Evolutionary conservation across 495 filamentous ascomycete species (phyloP), one percentile per base, ranked within the genome.

Genomic region (Hyaloscypha finlandica): DNA sequence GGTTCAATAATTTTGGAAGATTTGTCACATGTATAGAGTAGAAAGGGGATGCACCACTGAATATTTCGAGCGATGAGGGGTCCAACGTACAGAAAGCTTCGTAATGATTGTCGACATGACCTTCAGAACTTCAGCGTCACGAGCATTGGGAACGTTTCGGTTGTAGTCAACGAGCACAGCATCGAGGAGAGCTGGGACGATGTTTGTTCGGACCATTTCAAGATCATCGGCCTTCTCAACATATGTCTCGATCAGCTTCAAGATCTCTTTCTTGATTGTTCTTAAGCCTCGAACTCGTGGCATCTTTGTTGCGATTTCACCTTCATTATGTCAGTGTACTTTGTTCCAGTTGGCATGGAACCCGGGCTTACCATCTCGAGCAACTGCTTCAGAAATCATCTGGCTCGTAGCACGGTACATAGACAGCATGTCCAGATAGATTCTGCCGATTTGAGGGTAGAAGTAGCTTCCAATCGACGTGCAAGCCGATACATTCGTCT

Each of bases 261-360:
- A 80, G 53, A 99, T 99, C 75, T 99, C 95, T 81, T 98, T 98
- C 80, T 99, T 99, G 82, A 99, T 97, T 14, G 95, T 99, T 55
- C 95, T 88, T 65, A 99, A 81, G 22, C 95, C 95, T 67, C 95
- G 89, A 69, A 98, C 94, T 81, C 90, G 93, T 52, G 95, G 95
- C 82, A 95, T 97, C 80, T 97, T 97, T 1, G 96, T 96, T n/a
- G 95, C 95, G 75, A 99, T 88, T 66, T 89, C 85, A 64, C 93
- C 93, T 94, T 70, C 32, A 48, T 39, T 20, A 12, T 66, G 60
- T 77, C 53, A 81, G 64, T 58, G 32, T 48, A 51, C 14, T 35
- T 6, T 48, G 4, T n/a, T 11, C 0, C 22, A 52, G 22, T 51
- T 9, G 57, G 39, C 33, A 19, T 16, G 33, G 3, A 29, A 20